A percentile compares a stretch with the other conserved stretches of the same genome.
Evolutionary conservation across 1,284 basidiomycete species (phyloP).

Genomic region (Apiotrichum brassicae): DNA sequence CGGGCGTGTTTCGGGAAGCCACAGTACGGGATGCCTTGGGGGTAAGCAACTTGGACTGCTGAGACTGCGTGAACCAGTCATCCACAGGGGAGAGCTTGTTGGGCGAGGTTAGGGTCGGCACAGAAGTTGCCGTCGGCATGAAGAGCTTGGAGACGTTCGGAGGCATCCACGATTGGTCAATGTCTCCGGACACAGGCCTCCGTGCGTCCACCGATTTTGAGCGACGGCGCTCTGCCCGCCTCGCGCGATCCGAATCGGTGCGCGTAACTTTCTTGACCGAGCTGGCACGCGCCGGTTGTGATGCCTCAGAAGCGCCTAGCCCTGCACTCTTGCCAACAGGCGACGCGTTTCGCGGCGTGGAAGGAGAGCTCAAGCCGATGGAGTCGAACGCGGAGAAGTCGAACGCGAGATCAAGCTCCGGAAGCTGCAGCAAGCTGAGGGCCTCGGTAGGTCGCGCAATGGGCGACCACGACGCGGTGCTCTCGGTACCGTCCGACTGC

Average conservation of each 20-base stretch:
- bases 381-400: slow-evolving; percentile 34
- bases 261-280: slow-evolving; percentile 3
- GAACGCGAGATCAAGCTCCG: slow-evolving; percentile 44
- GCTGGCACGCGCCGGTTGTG: background rate
- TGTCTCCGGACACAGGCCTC: background rate
- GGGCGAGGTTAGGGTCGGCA: slow-evolving; percentile 18
- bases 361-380: slow-evolving; percentile 27
- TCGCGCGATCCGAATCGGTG: slow-evolving; percentile 3
- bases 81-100: background rate
- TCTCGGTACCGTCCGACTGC: background rate
- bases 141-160: slow-evolving; percentile 21
- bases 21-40: background rate
- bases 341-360: slow-evolving; percentile 20
- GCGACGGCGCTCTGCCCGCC: slow-evolving; percentile 8
- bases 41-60: background rate
- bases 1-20: too few relatives aligned
- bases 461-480: slow-evolving; percentile 4
- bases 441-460: slow-evolving; percentile 25
- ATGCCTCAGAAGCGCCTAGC: slow-evolving; percentile 1
- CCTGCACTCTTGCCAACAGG: slow-evolving; percentile 12
- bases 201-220: slow-evolving; percentile 17
- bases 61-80: background rate
- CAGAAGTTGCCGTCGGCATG: slow-evolving; percentile 22
- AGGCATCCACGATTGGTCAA: slow-evolving; percentile 13
- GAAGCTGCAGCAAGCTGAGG: slow-evolving; percentile 37